phyloP scores from a whole-genome alignment of 2,329 filamentous ascomycete species.

The Xylariaceae sp. region DNA sequence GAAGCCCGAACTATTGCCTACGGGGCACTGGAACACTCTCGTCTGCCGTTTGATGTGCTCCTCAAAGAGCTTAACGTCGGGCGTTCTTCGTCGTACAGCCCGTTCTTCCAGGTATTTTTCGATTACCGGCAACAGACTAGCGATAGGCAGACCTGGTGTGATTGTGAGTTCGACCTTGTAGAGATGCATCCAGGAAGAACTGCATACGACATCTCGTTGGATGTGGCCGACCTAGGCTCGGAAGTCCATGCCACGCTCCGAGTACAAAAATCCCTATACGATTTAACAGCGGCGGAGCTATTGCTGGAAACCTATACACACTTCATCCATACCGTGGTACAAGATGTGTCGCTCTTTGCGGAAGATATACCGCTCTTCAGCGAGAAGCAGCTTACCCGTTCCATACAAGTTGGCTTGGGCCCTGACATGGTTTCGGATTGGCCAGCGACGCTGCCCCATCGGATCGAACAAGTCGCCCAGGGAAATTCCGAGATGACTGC shows the following conservation, averaged over 20 bases:
- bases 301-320: slow-evolving; percentile 26
- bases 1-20: slow-evolving; percentile 4
- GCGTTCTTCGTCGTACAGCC: slow-evolving; percentile 47
- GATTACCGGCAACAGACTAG: slow-evolving; percentile 51
- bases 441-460: slow-evolving; percentile 28
- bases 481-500: slow-evolving; percentile 12
- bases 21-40: slow-evolving; percentile 47
- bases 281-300: slow-evolving; percentile 15
- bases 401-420: slow-evolving; percentile 8
- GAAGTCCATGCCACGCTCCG: slow-evolving; percentile 22
- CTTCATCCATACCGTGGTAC: slow-evolving; percentile 21
- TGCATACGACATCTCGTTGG: slow-evolving; percentile 36
- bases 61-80: slow-evolving; percentile 46
- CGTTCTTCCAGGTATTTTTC: slow-evolving; percentile 55
- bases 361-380: neutral
- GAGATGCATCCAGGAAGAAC: slow-evolving; percentile 21
- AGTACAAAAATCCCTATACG: slow-evolving; percentile 33
- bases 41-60: slow-evolving; percentile 51
- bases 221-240: slow-evolving; percentile 27
- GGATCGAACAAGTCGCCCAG: slow-evolving; percentile 24
- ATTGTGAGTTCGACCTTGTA: slow-evolving; percentile 33
- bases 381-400: neutral
- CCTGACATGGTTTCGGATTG: slow-evolving; percentile 13
- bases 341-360: neutral
- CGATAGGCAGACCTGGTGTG: slow-evolving; percentile 36